A percentile compares a stretch with the other conserved stretches of the same genome.
Evolutionary conservation across 2,329 filamentous ascomycete genomes (phyloP).

Genomic region (Fusarium sarcochroum): DNA sequence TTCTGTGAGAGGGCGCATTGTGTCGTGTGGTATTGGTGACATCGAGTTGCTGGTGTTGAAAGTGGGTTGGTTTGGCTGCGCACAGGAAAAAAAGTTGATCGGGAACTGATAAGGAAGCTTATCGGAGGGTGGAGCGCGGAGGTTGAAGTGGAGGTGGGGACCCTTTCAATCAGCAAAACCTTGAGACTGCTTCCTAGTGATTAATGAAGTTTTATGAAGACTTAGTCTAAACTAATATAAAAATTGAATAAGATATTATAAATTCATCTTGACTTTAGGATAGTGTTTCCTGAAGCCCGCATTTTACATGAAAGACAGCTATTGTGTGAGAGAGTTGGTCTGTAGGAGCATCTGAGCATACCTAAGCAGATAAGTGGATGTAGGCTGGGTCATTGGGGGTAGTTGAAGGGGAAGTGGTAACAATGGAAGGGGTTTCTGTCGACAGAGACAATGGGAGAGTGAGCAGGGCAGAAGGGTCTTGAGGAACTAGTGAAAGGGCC

Average conservation of each 20-base stretch:
- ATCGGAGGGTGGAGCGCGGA: conserved; percentile 23
- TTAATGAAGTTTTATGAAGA: no score
- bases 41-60: conserved; percentile 29
- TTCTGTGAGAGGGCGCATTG: no score
- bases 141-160: conserved; percentile 15
- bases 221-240: no score
- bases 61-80: conserved; percentile 7
- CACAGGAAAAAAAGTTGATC: conserved; percentile 44
- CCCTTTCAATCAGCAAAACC: background rate
- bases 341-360: background rate
- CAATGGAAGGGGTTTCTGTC: background rate
- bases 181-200: no score
- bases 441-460: no score
- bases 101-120: conserved; percentile 43
- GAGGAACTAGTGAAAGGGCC: no score
- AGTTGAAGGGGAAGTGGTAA: no score
- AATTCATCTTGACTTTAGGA: no score
- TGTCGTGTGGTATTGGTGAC: conserved; percentile 47
- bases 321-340: background rate
- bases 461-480: no score
- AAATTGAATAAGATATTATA: no score
- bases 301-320: conserved; percentile 4
- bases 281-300: background rate
- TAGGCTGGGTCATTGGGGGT: no score
- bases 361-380: no score